These are phyloP conservation scores for Malassezia equina DNA, from an alignment of 1,284 basidiomycete genomes.

Conservation along the genomic window DNA sequence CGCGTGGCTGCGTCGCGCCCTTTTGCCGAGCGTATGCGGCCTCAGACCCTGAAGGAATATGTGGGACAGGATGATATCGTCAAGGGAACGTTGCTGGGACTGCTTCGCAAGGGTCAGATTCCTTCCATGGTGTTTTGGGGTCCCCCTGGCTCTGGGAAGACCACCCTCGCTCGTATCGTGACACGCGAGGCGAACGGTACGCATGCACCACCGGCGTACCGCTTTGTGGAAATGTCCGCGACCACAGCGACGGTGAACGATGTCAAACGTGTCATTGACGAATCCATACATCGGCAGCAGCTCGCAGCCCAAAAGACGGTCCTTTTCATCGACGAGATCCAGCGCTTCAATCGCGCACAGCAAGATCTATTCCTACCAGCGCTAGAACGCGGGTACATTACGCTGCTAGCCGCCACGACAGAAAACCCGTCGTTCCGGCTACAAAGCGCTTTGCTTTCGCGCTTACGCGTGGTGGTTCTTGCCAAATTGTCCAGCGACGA, in stretches of 20 bases:
- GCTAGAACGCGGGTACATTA: constrained; percentile 24
- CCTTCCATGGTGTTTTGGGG: constrained; percentile 44
- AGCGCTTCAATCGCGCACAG: constrained; percentile 68
- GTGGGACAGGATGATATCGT: constrained; percentile 34
- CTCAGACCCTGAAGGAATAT: constrained; percentile 33
- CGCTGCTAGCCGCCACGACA: constrained; percentile 75
- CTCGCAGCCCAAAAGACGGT: constrained; percentile 63
- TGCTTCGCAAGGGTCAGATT: constrained; percentile 30
- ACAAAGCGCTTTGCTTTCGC: constrained; percentile 62
- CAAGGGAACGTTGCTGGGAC: constrained; percentile 31
- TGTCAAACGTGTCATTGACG: constrained; percentile 68
- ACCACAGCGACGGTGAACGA: constrained; percentile 61
- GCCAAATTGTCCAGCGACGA: constrained; percentile 31
- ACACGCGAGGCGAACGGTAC: constrained; percentile 54
- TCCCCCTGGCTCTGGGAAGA: constrained; percentile 57
- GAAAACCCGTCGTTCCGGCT: constrained; percentile 77
- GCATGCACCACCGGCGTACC: constrained; percentile 19
- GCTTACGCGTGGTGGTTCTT: constrained; percentile 57
- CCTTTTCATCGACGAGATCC: constrained; percentile 76
- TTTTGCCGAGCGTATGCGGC: constrained; percentile 42
- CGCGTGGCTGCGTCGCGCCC: constrained; percentile 16
- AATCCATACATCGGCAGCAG: constrained; percentile 62
- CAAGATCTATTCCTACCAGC: constrained; percentile 54
- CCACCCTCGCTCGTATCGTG: constrained; percentile 64
- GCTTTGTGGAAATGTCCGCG: constrained; percentile 45